Percentiles rank a stretch among this genome's conserved stretches.
These are phyloP conservation scores for Aspergillus fructus DNA, from an alignment of 2,329 filamentous ascomycete species.

Conservation along the genomic window DNA sequence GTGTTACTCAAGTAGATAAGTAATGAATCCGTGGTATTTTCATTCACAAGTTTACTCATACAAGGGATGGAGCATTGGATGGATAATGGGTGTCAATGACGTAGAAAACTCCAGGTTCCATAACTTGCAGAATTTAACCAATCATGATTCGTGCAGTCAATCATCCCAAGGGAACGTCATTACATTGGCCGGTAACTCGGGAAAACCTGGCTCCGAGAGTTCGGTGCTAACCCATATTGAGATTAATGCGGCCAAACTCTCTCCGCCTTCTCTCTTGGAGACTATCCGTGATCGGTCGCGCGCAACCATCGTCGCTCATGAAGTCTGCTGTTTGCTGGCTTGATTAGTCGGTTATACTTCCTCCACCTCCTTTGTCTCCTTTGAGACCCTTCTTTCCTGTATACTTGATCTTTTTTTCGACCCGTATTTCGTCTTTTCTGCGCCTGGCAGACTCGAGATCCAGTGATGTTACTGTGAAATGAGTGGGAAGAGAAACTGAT, in stretches of 20 bases:
- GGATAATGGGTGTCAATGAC: conserved; percentile 27
- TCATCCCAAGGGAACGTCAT: conserved; percentile 7
- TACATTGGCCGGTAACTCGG: conserved; percentile 16
- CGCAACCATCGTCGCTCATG: conserved; percentile 32
- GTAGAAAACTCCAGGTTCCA: conserved; percentile 19
- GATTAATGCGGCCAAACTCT: conserved; percentile 33
- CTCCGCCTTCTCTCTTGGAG: conserved; percentile 32
- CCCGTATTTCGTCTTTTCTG: conserved; percentile 7
- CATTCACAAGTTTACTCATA: not conserved
- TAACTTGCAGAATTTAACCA: conserved; percentile 1
- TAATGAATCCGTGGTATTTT: conserved; percentile 21
- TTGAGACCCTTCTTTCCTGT: not conserved
- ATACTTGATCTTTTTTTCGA: not conserved
- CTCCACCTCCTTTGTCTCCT: conserved; percentile 1
- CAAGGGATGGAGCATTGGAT: not conserved
- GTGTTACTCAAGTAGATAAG: conserved; percentile 21
- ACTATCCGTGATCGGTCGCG: conserved; percentile 39
- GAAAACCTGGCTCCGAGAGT: conserved; percentile 25
- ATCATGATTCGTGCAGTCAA: conserved; percentile 1
- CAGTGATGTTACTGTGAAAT: conserved; percentile 32
- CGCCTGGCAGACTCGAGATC: conserved; percentile 14
- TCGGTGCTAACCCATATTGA: conserved; percentile 17
- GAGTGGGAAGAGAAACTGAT: conserved; percentile 22
- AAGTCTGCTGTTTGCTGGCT: conserved; percentile 21
- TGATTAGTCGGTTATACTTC: conserved; percentile 12